Evolutionary conservation across 306 rosid species (phyloP).

Genomic region (Rubus parviflorus): DNA sequence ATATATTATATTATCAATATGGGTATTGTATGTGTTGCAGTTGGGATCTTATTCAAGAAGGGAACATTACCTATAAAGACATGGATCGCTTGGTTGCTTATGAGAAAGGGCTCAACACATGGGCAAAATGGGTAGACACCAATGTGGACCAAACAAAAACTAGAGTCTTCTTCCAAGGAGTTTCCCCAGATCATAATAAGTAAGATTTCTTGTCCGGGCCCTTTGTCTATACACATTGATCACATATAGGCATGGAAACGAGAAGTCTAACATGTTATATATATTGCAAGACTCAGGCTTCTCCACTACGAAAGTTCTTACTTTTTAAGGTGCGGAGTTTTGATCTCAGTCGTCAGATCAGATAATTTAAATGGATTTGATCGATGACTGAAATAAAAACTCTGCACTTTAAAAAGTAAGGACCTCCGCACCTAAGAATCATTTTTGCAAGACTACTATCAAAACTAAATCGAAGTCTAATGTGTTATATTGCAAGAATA

Average conservation of each 20-base stretch:
- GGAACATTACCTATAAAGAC: conserved; percentile 33
- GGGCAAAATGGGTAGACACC: conserved; percentile 74
- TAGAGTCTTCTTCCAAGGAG: conserved; percentile 69
- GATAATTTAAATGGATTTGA: no score
- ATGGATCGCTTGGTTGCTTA: conserved; percentile 72
- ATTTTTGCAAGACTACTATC: no score
- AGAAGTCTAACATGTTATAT: no score
- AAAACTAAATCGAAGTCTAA: not conserved
- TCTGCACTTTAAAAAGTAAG: no score
- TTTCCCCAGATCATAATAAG: conserved; percentile 74
- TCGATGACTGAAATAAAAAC: no score
- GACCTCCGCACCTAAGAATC: no score
- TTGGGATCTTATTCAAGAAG: conserved; percentile 67
- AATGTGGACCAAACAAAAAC: conserved; percentile 46
- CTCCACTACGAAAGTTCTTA: no score
- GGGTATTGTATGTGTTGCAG: conserved; percentile 23
- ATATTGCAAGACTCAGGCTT: no score
- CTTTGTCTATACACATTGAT: not conserved
- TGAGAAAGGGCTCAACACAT: conserved; percentile 65
- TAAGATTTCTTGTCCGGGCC: conserved; percentile 17
- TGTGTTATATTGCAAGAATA: not conserved
- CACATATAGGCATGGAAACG: not conserved
- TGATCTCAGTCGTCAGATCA: no score
- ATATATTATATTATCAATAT: not conserved
- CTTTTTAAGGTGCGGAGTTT: no score